phyloP scores from a whole-genome alignment of 345 rosid species.

The Arabis hirsuta region DNA sequence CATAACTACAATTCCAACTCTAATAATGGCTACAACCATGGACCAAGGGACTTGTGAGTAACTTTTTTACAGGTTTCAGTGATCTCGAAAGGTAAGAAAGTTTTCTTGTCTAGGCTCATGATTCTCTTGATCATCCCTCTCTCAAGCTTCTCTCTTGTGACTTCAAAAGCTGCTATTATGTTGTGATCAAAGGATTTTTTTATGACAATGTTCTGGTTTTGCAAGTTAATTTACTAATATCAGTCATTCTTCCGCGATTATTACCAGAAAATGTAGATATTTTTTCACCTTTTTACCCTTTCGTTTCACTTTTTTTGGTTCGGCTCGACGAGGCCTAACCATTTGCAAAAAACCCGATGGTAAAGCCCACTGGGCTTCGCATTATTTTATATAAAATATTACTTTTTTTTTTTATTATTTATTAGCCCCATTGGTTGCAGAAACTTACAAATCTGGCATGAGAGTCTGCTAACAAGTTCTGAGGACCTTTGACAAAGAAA shows the following conservation, averaged over 20 bases:
- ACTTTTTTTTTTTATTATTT: slow-evolving; percentile 40
- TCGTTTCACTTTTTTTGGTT: not conserved
- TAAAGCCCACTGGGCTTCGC: slow-evolving; percentile 30
- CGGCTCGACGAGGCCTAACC: not conserved
- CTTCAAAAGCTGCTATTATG: not conserved
- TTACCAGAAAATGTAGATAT: too few relatives aligned
- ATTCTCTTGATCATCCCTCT: slow-evolving; percentile 35
- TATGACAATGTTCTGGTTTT: not conserved
- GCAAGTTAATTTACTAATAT: not conserved
- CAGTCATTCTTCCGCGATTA: too few relatives aligned
- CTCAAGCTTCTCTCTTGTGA: slow-evolving; percentile 10
- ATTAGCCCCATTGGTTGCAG: slow-evolving; percentile 57
- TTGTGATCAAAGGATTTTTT: not conserved
- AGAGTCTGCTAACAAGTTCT: slow-evolving; percentile 59
- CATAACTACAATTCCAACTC: slow-evolving; percentile 20
- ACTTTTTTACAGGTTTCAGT: not conserved
- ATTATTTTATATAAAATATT: slow-evolving; percentile 30
- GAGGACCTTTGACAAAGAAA: slow-evolving; percentile 87
- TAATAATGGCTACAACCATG: slow-evolving; percentile 31
- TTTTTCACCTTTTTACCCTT: not conserved
- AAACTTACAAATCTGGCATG: slow-evolving; percentile 60
- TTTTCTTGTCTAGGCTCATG: slow-evolving; percentile 2
- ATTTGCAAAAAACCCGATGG: not conserved
- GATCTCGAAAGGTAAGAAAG: slow-evolving; percentile 4
- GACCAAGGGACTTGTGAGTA: slow-evolving; percentile 34